phyloP scores from a whole-genome alignment of 2,329 filamentous ascomycete species.

The Cladosporium phlei region DNA sequence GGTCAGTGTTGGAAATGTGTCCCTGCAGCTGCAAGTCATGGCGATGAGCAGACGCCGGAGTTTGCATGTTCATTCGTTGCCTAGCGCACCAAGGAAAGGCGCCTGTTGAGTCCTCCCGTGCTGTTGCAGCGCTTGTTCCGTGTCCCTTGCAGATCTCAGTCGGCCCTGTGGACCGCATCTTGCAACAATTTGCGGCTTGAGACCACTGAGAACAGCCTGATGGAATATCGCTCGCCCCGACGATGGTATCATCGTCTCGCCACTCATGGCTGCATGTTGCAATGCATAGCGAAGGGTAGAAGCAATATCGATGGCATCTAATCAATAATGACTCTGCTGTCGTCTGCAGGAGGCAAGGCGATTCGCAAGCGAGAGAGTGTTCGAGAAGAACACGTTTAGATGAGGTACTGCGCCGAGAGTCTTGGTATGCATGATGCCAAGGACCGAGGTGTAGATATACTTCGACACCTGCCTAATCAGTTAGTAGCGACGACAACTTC shows the following conservation, averaged over 20 bases:
- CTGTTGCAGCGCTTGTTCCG: background rate
- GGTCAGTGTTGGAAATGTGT: conserved; percentile 7
- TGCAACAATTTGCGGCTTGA: background rate
- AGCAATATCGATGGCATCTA: no score
- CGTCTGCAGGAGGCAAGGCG: no score
- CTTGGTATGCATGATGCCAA: conserved; percentile 7
- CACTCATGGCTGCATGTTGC: no score
- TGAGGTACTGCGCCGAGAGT: background rate
- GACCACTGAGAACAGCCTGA: no score
- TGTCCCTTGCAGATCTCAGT: background rate
- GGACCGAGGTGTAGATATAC: conserved; percentile 7
- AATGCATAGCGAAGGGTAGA: no score
- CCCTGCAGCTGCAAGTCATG: conserved; percentile 10
- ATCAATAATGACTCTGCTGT: no score
- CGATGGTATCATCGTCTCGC: no score
- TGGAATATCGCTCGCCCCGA: no score
- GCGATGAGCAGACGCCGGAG: background rate
- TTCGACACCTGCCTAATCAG: conserved; percentile 4
- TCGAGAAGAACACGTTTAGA: no score
- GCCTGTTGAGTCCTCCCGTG: background rate
- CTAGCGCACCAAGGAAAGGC: background rate
- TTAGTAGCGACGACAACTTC: conserved; percentile 1
- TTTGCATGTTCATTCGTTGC: background rate
- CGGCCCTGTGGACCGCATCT: no score
- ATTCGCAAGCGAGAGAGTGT: no score